These are phyloP conservation scores for Raddia guianensis DNA, from an alignment of 176 grass and related monocot species.

Conservation along the genomic window DNA sequence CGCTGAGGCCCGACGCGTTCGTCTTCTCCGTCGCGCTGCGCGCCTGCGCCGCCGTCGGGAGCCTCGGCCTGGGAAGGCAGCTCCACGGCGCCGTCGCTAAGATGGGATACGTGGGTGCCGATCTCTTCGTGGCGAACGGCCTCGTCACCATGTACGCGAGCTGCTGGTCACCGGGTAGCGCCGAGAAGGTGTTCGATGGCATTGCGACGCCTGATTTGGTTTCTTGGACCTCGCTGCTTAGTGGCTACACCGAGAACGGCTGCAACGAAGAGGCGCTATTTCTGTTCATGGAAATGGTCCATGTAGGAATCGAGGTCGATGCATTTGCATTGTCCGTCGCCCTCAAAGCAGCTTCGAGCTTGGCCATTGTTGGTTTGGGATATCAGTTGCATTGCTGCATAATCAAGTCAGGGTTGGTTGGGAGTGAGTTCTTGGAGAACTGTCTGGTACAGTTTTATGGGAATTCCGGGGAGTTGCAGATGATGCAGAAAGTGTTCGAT, in stretches of 20 bases:
- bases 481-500: conserved; percentile 55
- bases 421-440: conserved; percentile 54
- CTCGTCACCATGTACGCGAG: conserved; percentile 68
- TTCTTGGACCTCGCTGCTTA: conserved; percentile 72
- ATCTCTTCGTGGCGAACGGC: conserved; percentile 66
- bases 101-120: conserved; percentile 28
- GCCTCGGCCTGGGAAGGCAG: conserved; percentile 46
- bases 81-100: conserved; percentile 47
- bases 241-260: conserved; percentile 62
- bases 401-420: conserved; percentile 53
- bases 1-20: conserved; percentile 58
- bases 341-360: conserved; percentile 54
- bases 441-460: conserved; percentile 66
- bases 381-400: conserved; percentile 58
- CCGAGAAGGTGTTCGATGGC: conserved; percentile 53
- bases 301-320: conserved; percentile 39
- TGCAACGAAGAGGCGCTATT: conserved; percentile 44
- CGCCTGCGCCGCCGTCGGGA: conserved; percentile 55
- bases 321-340: conserved; percentile 55
- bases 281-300: conserved; percentile 54
- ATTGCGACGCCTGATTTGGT: conserved; percentile 56
- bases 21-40: conserved; percentile 66
- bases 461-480: conserved; percentile 38
- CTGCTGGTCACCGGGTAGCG: conserved; percentile 46
- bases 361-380: conserved; percentile 40